Evolutionary conservation across 805 yeast genomes (phyloP).

Genomic region (Tetrapisispora taiwanensis): DNA sequence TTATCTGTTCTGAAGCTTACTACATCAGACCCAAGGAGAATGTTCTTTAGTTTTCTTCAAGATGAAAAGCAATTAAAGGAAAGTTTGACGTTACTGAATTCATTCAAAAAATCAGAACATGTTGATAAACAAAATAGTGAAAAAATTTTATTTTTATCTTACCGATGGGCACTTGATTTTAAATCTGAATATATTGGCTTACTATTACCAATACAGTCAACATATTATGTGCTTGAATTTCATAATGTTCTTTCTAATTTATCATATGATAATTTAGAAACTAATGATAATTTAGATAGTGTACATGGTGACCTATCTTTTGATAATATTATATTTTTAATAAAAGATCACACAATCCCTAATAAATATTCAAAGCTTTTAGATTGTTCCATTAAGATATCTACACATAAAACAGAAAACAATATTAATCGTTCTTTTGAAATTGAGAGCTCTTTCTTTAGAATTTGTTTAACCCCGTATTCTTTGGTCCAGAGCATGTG

Average conservation of each 20-base stretch:
- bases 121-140: background rate
- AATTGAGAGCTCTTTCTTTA: slow-evolving; percentile 47
- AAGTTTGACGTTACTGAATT: slow-evolving; percentile 8
- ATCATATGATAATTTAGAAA: slow-evolving; percentile 8
- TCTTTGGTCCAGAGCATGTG: slow-evolving; percentile 35
- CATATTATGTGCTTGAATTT: slow-evolving; percentile 22
- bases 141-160: background rate
- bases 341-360: slow-evolving; percentile 27
- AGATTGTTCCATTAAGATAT: slow-evolving; percentile 40
- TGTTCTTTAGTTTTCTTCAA: slow-evolving; percentile 17
- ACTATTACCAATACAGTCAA: slow-evolving; percentile 20
- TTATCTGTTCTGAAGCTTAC: slow-evolving; percentile 20
- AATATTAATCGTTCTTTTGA: slow-evolving; percentile 38
- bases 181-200: slow-evolving; percentile 23
- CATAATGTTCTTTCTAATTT: slow-evolving; percentile 15
- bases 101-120: background rate
- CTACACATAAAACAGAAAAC: slow-evolving; percentile 28
- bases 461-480: slow-evolving; percentile 48
- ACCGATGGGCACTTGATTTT: slow-evolving; percentile 14
- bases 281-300: slow-evolving; percentile 4
- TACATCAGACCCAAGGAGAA: slow-evolving; percentile 22
- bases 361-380: slow-evolving; percentile 33
- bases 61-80: slow-evolving; percentile 19
- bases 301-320: slow-evolving; percentile 21
- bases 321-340: slow-evolving; percentile 22